A percentile compares a stretch with the other conserved stretches of the same genome.
Conservation (phyloP, 768 basidiomycete species). For the Xanthoconium stramineum region DNA sequence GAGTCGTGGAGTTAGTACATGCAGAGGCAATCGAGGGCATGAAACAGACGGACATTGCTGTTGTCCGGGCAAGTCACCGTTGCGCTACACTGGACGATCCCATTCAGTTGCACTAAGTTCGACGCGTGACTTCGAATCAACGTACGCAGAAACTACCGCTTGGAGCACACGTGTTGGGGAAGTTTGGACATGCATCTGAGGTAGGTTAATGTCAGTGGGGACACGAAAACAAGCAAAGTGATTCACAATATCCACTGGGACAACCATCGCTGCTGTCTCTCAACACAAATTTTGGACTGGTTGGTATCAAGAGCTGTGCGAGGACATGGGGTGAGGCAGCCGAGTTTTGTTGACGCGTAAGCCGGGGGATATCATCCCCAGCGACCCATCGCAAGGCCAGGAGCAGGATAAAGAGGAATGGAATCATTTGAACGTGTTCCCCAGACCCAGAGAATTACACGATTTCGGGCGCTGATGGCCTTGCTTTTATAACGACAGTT, state of each 20-base stretch:
- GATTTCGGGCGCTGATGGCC: neutral
- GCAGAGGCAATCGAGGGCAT: neutral
- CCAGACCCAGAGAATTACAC: too few relatives aligned
- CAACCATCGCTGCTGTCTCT: slow-evolving; percentile 11
- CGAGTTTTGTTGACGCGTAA: slow-evolving; percentile 1
- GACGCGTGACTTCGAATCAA: neutral
- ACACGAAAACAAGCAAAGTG: neutral
- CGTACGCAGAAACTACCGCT: slow-evolving; percentile 22
- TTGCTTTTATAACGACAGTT: slow-evolving; percentile 2
- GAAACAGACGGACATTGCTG: slow-evolving; percentile 11
- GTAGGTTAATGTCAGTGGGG: neutral
- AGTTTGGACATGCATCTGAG: slow-evolving; percentile 22
- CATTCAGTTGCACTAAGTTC: neutral
- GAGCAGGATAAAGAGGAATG: slow-evolving; percentile 10
- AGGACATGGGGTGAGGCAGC: slow-evolving; percentile 1
- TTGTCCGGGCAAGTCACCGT: slow-evolving; percentile 10
- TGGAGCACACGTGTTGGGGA: slow-evolving; percentile 14
- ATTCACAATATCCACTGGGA: slow-evolving; percentile 6
- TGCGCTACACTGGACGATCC: slow-evolving; percentile 11
- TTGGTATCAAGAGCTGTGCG: slow-evolving; percentile 11
- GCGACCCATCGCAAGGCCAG: slow-evolving; percentile 7
- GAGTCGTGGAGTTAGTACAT: neutral
- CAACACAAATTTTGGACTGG: slow-evolving; percentile 4
- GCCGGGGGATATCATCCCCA: neutral
- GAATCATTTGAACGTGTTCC: slow-evolving; percentile 4